These are phyloP conservation scores for Citrus reticulata DNA, from an alignment of 345 rosid genomes.

Conservation along the genomic window DNA sequence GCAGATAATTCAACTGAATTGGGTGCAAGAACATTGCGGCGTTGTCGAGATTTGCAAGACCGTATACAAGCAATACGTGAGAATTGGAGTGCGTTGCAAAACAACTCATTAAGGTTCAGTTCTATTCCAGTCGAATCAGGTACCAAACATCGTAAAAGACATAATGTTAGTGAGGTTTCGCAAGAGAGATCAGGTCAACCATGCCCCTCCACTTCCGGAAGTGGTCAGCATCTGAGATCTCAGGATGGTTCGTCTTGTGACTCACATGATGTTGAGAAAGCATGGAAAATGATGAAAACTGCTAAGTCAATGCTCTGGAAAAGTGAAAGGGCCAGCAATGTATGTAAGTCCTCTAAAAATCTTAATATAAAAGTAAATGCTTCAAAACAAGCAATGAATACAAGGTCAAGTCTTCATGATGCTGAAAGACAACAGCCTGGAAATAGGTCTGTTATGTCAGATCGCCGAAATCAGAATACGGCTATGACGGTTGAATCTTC, in stretches of 20 bases:
- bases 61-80: conserved; percentile 41
- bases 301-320: conserved; percentile 37
- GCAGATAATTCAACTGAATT: conserved; percentile 15
- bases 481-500: background rate
- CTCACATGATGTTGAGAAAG: conserved; percentile 34
- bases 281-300: conserved; percentile 62
- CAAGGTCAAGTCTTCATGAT: conserved; percentile 7
- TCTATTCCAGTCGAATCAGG: conserved; percentile 22
- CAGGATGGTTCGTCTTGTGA: conserved; percentile 1
- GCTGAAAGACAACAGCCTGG: conserved; percentile 12
- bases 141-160: conserved; percentile 1
- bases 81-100: conserved; percentile 50
- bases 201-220: conserved; percentile 18
- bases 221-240: conserved; percentile 11
- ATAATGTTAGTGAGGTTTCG: background rate
- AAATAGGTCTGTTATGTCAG: conserved; percentile 6
- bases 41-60: conserved; percentile 39
- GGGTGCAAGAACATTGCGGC: conserved; percentile 41
- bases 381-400: conserved; percentile 13
- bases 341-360: conserved; percentile 11
- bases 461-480: conserved; percentile 8
- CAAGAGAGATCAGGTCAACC: conserved; percentile 14
- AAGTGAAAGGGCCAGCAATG: conserved; percentile 5
- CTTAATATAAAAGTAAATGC: conserved; percentile 11
- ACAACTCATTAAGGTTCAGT: conserved; percentile 40